Conservation (phyloP, 768 basidiomycete species). For the Termitomyces sp. region DNA sequence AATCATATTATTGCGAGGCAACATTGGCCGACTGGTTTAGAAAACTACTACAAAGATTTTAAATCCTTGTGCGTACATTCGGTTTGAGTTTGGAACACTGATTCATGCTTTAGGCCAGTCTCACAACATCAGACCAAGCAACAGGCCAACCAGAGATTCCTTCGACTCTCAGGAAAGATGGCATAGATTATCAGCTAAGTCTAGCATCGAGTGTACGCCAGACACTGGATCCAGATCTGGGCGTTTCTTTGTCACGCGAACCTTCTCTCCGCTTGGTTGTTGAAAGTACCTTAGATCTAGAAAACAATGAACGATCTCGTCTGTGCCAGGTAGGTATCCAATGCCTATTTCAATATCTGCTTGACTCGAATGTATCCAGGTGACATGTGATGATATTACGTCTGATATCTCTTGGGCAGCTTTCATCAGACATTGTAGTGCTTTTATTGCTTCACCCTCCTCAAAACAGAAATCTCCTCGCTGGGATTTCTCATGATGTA, state of each 20-base stretch:
- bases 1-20: constrained; percentile 22
- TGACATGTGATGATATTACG: constrained; percentile 36
- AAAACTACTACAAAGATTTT: constrained; percentile 37
- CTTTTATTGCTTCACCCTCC: constrained; percentile 28
- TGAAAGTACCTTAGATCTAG: constrained; percentile 54
- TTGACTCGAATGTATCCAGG: constrained; percentile 30
- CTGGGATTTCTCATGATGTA: neutral
- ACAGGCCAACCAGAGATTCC: constrained; percentile 46
- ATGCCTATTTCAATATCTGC: neutral
- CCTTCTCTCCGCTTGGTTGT: constrained; percentile 23
- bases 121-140: constrained; percentile 25
- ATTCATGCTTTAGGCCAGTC: constrained; percentile 25
- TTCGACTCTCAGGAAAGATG: constrained; percentile 33
- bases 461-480: neutral
- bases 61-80: constrained; percentile 38
- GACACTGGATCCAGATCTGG: constrained; percentile 26
- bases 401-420: constrained; percentile 42
- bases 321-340: constrained; percentile 48
- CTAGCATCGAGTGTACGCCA: constrained; percentile 47
- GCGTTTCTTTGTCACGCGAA: constrained; percentile 3
- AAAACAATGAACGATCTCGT: constrained; percentile 47
- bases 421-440: constrained; percentile 31
- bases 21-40: constrained; percentile 40
- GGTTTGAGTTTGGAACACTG: neutral
- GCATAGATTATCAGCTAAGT: constrained; percentile 42